Conservation (phyloP, 352 stramenopile species). For the Thraustochytrium striatum region DNA sequence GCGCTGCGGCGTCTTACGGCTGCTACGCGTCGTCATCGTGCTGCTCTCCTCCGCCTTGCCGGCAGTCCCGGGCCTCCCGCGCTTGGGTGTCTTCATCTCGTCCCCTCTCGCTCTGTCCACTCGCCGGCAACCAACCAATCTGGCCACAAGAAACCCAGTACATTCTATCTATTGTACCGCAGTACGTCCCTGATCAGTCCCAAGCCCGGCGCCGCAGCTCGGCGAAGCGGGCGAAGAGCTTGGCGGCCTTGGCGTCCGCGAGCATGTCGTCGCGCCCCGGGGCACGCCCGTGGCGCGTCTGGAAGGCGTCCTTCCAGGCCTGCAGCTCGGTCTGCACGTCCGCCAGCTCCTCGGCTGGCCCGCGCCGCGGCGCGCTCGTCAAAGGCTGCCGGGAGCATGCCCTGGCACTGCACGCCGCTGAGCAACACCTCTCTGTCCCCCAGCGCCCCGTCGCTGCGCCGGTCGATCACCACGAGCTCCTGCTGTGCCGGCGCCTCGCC, state of each 20-base stretch:
- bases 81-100: too few relatives aligned
- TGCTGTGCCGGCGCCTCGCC: too few relatives aligned
- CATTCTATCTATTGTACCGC: not conserved
- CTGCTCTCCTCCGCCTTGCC: too few relatives aligned
- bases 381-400: not conserved
- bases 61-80: too few relatives aligned
- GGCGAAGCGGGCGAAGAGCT: conserved; percentile 69
- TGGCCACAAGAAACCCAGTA: too few relatives aligned
- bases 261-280: conserved; percentile 68
- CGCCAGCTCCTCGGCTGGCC: conserved; percentile 58
- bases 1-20: too few relatives aligned
- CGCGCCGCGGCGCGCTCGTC: conserved; percentile 16
- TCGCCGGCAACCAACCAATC: too few relatives aligned
- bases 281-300: conserved; percentile 59
- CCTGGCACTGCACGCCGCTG: conserved; percentile 25
- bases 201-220: conserved; percentile 3
- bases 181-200: not conserved
- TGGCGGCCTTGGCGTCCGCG: conserved; percentile 60
- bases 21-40: too few relatives aligned
- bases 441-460: not conserved
- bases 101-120: too few relatives aligned
- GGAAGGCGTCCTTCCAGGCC: conserved; percentile 66
- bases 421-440: not conserved
- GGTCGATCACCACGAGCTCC: conserved; percentile 34
- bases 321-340: conserved; percentile 65